phyloP scores from a whole-genome alignment of 2,329 filamentous ascomycete genomes.

The Aureobasidium uvarum region DNA sequence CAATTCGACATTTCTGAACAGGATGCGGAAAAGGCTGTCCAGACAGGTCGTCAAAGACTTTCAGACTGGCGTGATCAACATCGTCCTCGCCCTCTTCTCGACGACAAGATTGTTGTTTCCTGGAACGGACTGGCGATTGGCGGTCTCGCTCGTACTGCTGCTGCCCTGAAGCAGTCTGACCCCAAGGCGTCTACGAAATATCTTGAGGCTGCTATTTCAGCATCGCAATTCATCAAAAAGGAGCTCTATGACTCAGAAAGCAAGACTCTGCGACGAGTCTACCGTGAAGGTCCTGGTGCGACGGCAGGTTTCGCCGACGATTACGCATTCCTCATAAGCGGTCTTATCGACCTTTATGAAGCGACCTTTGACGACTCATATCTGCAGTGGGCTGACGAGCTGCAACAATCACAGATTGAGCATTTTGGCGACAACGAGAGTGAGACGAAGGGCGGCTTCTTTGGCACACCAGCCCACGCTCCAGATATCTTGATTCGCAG shows the following conservation, averaged over 20 bases:
- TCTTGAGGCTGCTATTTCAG: slow-evolving; percentile 62
- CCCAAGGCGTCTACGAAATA: slow-evolving; percentile 51
- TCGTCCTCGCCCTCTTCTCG: slow-evolving; percentile 72
- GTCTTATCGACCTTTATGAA: slow-evolving; percentile 80
- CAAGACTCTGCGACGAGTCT: slow-evolving; percentile 70
- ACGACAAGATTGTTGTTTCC: slow-evolving; percentile 82
- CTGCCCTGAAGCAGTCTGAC: slow-evolving; percentile 62
- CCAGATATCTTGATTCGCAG: slow-evolving; percentile 76
- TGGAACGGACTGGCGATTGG: slow-evolving; percentile 90
- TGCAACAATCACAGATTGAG: slow-evolving; percentile 73
- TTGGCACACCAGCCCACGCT: slow-evolving; percentile 63
- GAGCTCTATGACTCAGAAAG: slow-evolving; percentile 67
- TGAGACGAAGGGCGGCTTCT: slow-evolving; percentile 60
- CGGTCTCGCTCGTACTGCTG: slow-evolving; percentile 72
- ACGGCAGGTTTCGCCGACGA: slow-evolving; percentile 84
- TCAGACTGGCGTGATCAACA: slow-evolving; percentile 69
- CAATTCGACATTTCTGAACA: slow-evolving; percentile 71
- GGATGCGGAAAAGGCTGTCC: slow-evolving; percentile 66
- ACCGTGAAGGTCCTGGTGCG: slow-evolving; percentile 63
- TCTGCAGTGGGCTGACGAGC: slow-evolving; percentile 73
- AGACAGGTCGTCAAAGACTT: slow-evolving; percentile 65
- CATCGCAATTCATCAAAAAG: slow-evolving; percentile 68
- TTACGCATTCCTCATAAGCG: slow-evolving; percentile 84
- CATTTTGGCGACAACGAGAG: slow-evolving; percentile 68
- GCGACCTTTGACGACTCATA: slow-evolving; percentile 73